Evolutionary conservation across 371 early-diverging fungal genomes (phyloP).

Genomic region (Cokeromyces recurvatus): DNA sequence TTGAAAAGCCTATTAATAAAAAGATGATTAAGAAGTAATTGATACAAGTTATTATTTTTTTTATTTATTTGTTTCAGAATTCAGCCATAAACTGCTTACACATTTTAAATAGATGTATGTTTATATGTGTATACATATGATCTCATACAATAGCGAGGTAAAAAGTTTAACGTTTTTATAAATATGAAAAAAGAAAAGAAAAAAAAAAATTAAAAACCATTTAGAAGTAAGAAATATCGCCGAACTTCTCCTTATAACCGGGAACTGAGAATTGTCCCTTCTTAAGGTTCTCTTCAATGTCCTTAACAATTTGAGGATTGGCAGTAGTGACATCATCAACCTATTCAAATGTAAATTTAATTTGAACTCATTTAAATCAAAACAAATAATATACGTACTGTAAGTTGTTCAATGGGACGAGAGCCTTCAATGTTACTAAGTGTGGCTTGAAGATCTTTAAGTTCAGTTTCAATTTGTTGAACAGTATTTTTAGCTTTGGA

Average conservation of each 20-base stretch:
- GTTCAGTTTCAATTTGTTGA: constrained; percentile 78
- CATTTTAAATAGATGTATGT: too few relatives aligned
- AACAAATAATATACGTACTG: constrained; percentile 53
- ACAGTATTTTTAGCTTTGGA: constrained; percentile 83
- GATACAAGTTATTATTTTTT: too few relatives aligned
- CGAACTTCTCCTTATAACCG: constrained; percentile 93
- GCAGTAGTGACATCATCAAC: constrained; percentile 92
- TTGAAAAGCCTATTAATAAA: too few relatives aligned
- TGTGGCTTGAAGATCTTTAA: constrained; percentile 85
- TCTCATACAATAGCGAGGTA: too few relatives aligned
- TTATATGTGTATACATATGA: too few relatives aligned
- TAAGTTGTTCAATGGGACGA: constrained; percentile 91
- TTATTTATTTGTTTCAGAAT: too few relatives aligned
- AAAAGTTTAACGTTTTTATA: too few relatives aligned
- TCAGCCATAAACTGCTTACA: too few relatives aligned
- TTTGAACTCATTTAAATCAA: too few relatives aligned
- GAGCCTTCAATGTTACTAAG: constrained; percentile 91
- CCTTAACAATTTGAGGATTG: constrained; percentile 85
- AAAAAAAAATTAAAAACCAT: not conserved
- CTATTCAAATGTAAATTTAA: constrained; percentile 32
- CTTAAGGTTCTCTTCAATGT: constrained; percentile 85
- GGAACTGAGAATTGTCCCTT: constrained; percentile 91
- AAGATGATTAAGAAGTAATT: too few relatives aligned
- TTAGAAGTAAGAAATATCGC: constrained; percentile 75
- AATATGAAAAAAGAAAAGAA: not conserved